Evolutionary conservation across 805 yeast genomes (phyloP).

Genomic region (fission yeast (Schizosaccharomyces pombe)): ASM294v3 CU329670.1:5554001-5554500

Average conservation of each 20-base stretch:
- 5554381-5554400: constrained; percentile 1
- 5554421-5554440: constrained; percentile 5
- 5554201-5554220: constrained; percentile 39
- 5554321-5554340: constrained; percentile 8
- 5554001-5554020: constrained; percentile 66
- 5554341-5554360: not conserved
- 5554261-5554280: constrained; percentile 65
- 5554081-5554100: constrained; percentile 74
- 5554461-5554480: too few relatives aligned
- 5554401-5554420: not conserved
- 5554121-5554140: constrained; percentile 32
- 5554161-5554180: constrained; percentile 89
- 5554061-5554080: constrained; percentile 4
- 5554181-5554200: constrained; percentile 44
- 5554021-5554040: constrained; percentile 39
- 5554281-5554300: constrained; percentile 9
- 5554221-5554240: constrained; percentile 58
- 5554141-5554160: constrained; percentile 65
- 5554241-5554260: constrained; percentile 73
- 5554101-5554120: constrained; percentile 62
- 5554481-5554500: too few relatives aligned
- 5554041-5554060: constrained; percentile 29
- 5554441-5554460: too few relatives aligned
- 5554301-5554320: constrained; percentile 8
- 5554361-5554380: not conserved